Evolutionary conservation across 495 filamentous ascomycete species (phyloP).

Genomic region (Talaromyces wortmannii): DNA sequence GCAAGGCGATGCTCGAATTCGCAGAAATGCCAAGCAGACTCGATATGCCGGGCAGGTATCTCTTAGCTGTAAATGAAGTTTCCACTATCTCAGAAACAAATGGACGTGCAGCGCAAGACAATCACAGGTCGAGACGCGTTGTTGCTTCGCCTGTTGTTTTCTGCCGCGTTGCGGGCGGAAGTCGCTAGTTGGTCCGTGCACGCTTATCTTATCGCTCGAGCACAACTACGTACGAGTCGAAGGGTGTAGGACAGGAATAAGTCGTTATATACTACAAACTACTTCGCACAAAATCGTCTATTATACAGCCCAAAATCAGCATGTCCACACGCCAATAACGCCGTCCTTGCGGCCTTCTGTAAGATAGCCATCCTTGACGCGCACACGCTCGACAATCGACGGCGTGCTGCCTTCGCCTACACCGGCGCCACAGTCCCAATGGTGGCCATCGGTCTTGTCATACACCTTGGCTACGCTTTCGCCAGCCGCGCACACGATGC

Average conservation of each 20-base stretch:
- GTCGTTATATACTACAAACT: background rate
- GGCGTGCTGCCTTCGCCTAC: slow-evolving; percentile 56
- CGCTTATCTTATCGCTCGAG: background rate
- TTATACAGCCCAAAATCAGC: slow-evolving; percentile 34
- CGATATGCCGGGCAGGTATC: too few relatives aligned
- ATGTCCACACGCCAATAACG: slow-evolving; percentile 87
- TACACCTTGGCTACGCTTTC: slow-evolving; percentile 95
- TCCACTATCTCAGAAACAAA: too few relatives aligned
- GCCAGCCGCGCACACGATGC: slow-evolving; percentile 85
- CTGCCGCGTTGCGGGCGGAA: background rate
- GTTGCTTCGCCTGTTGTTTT: background rate
- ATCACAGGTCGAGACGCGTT: too few relatives aligned
- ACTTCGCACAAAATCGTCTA: background rate
- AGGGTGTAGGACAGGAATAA: too few relatives aligned
- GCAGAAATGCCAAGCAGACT: too few relatives aligned
- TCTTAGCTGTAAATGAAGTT: too few relatives aligned
- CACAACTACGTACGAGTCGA: background rate
- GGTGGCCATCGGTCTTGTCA: slow-evolving; percentile 90
- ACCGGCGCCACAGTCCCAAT: slow-evolving; percentile 95
- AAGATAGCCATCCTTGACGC: slow-evolving; percentile 90
- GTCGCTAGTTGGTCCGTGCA: background rate
- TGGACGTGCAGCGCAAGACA: too few relatives aligned
- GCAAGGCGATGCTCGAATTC: too few relatives aligned
- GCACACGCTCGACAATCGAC: slow-evolving; percentile 76
- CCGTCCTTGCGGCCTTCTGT: slow-evolving; percentile 87